Evolutionary conservation across 2,329 filamentous ascomycete genomes (phyloP).

Genomic region (Arthroderma uncinatum): DNA sequence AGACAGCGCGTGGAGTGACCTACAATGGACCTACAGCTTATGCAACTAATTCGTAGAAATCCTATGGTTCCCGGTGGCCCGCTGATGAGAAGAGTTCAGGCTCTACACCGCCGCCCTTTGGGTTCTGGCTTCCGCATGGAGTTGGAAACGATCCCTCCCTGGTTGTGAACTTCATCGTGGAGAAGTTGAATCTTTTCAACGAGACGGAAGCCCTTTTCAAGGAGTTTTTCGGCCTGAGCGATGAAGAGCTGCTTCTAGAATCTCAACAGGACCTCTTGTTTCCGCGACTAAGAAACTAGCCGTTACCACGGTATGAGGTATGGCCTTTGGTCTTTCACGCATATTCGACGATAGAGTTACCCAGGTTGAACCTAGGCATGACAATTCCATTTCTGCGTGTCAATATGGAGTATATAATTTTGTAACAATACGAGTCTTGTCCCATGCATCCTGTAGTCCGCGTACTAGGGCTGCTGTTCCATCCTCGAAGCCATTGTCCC

Average conservation of each 20-base stretch:
- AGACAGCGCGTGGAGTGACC: background rate
- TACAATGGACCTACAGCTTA: background rate
- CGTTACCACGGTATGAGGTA: too few species aligned
- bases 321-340: too few species aligned
- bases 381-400: too few species aligned
- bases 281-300: too few species aligned
- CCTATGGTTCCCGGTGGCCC: background rate
- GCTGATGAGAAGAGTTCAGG: background rate
- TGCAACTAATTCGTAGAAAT: background rate
- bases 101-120: background rate
- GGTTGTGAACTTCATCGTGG: background rate
- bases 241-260: background rate
- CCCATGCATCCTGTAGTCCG: too few species aligned
- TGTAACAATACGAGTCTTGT: too few species aligned
- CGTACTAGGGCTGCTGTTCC: too few species aligned
- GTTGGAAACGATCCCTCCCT: background rate
- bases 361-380: too few species aligned
- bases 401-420: too few species aligned
- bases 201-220: slow-evolving; percentile 1
- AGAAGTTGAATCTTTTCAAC: background rate
- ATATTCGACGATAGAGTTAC: too few species aligned
- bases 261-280: too few species aligned
- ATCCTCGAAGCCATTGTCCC: too few species aligned
- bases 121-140: slow-evolving; percentile 5
- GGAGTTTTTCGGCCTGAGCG: background rate